Percentiles rank a stretch among this genome's conserved stretches.
phyloP scores from a whole-genome alignment of 345 rosid genomes.

The Rhodamnia rubescens region DNA sequence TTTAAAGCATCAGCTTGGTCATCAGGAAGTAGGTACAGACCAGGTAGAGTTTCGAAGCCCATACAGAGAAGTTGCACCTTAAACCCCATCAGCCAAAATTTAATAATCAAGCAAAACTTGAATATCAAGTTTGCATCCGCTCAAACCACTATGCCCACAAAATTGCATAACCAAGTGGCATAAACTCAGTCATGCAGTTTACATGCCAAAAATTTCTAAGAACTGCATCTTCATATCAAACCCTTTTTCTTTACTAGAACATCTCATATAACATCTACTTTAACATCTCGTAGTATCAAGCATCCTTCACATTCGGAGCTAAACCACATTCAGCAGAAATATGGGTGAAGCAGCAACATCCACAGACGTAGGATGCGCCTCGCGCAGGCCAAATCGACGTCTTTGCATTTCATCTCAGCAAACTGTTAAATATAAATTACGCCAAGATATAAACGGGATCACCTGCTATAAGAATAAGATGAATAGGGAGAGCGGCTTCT shows the following conservation, averaged over 20 bases:
- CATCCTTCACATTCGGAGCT: background rate
- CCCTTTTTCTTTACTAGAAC: background rate
- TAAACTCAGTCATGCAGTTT: background rate
- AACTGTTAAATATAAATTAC: slow-evolving; percentile 4
- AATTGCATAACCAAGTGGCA: background rate
- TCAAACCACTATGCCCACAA: background rate
- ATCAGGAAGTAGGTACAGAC: background rate
- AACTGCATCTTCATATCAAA: background rate
- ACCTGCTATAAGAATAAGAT: slow-evolving; percentile 78
- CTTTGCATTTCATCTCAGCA: background rate
- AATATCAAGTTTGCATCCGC: background rate
- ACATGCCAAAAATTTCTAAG: background rate
- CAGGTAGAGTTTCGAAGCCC: background rate
- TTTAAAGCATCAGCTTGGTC: background rate
- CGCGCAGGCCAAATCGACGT: background rate
- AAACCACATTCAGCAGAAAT: background rate
- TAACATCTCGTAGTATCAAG: background rate
- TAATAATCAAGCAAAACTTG: background rate
- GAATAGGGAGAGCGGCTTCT: slow-evolving; percentile 75
- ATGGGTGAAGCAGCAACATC: background rate
- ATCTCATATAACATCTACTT: background rate
- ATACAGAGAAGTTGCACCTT: background rate
- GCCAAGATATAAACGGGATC: slow-evolving; percentile 42
- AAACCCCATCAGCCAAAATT: background rate
- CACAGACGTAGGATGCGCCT: background rate